These are phyloP conservation scores for Lichtheimia corymbifera DNA, from an alignment of 371 early-diverging fungal genomes.

Conservation along the genomic window DNA sequence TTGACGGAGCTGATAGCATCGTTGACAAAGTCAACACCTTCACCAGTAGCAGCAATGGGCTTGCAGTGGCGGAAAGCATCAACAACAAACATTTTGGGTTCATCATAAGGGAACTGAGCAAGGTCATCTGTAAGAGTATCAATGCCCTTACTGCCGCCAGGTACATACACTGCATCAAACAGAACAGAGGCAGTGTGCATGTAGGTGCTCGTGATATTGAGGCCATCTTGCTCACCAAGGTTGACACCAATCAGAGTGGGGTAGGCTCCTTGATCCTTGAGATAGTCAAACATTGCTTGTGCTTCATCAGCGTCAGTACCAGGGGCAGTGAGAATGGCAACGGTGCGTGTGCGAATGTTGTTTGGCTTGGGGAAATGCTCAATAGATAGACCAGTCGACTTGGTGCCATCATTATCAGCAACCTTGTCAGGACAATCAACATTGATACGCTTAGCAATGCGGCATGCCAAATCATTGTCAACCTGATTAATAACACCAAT, in stretches of 20 bases:
- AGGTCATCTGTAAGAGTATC: conserved; percentile 12
- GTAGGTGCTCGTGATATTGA: conserved; percentile 29
- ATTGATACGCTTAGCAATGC: conserved; percentile 37
- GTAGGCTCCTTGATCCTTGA: conserved; percentile 31
- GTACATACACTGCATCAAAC: conserved; percentile 44
- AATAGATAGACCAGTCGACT: conserved; percentile 30
- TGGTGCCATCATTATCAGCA: conserved; percentile 19
- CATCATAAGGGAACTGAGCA: conserved; percentile 32
- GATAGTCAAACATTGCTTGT: conserved; percentile 24
- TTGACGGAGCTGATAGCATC: conserved; percentile 13
- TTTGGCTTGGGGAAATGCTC: conserved; percentile 32
- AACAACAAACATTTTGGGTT: conserved; percentile 30
- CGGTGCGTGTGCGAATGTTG: conserved; percentile 29
- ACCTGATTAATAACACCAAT: conserved; percentile 39
- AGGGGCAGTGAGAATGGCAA: conserved; percentile 38
- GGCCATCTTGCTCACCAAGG: conserved; percentile 22
- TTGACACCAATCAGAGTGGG: conserved; percentile 27
- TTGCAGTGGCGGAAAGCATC: conserved; percentile 43
- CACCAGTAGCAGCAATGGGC: conserved; percentile 32
- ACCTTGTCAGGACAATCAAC: conserved; percentile 28
- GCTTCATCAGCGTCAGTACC: conserved; percentile 33
- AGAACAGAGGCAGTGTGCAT: conserved; percentile 33
- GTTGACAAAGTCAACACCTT: conserved; percentile 26
- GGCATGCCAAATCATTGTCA: conserved; percentile 38
- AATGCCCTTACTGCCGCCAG: conserved; percentile 29